phyloP scores from a whole-genome alignment of 108 stramenopile species.

The Skeletonema costatum region DNA sequence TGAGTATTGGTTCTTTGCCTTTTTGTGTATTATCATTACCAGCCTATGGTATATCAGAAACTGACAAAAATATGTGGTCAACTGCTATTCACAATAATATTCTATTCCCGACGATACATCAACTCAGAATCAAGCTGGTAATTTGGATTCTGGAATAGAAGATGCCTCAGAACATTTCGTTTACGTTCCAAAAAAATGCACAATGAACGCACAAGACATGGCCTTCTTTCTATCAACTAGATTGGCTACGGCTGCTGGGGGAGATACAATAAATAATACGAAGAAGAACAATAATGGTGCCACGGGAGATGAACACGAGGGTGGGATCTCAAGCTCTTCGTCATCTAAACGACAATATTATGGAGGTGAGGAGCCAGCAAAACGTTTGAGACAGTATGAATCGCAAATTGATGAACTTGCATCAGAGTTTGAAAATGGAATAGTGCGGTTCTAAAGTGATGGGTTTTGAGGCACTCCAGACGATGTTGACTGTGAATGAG shows the following conservation, averaged over 20 bases:
- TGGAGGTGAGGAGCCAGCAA: slow-evolving; percentile 51
- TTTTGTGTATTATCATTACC: neutral
- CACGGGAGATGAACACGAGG: slow-evolving; percentile 3
- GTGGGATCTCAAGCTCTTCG: neutral
- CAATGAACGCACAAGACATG: slow-evolving; percentile 83
- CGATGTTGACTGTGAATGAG: too few species aligned
- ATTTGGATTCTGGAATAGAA: slow-evolving; percentile 76
- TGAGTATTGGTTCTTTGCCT: slow-evolving; percentile 16
- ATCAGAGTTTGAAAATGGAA: slow-evolving; percentile 81
- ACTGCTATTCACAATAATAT: neutral
- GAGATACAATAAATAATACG: slow-evolving; percentile 24
- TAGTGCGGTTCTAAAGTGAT: slow-evolving; percentile 68
- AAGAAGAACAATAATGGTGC: slow-evolving; percentile 3
- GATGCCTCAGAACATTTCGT: slow-evolving; percentile 85
- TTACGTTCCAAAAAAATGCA: slow-evolving; percentile 74
- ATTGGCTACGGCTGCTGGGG: slow-evolving; percentile 55
- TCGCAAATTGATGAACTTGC: slow-evolving; percentile 61
- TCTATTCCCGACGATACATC: neutral
- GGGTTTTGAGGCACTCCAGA: too few species aligned
- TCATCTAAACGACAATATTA: slow-evolving; percentile 9
- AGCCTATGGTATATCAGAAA: neutral
- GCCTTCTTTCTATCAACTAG: slow-evolving; percentile 87
- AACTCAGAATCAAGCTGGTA: slow-evolving; percentile 67
- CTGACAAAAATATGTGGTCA: neutral
- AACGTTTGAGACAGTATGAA: slow-evolving; percentile 69